Evolutionary conservation across 495 filamentous ascomycete genomes (phyloP), one percentile per base, ranked within the genome.

Genomic region (Penicillium waksmanii): DNA sequence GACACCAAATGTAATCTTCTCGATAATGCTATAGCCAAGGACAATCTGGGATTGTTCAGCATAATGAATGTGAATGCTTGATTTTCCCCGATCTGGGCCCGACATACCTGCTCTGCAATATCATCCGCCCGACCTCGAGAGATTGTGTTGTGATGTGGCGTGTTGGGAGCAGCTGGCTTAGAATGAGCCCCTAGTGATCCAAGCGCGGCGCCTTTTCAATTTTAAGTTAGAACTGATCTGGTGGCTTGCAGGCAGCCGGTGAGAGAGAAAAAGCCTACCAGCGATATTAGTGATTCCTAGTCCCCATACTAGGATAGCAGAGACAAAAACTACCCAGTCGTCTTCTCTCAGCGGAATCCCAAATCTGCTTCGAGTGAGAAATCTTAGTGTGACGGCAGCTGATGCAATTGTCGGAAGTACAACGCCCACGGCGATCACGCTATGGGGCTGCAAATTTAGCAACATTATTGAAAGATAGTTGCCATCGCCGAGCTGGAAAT

Each of bases 1-100:
- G 11, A 58, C 55, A 9, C 54, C 55, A 33, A 58, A 62, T 3
- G 55, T 51, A 25, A 62, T 50, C 18, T 58, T 62, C 25, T 62
- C 55, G 17, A 62, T 34, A 15, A 62, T 57, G 25, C 60, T 58
- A 40, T 62, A 62, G 27, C 60, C 60, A 13, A 62, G 60, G 7
- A 62, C 55, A 19, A 62, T 62, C 60, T 62, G 23, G 6, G 33
- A n/a, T 46, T n/a, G 15, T 36, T 53, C 31, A 13, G 18, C 18
- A 33, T 51, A 34, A 18, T 27, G 49, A 12, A 23, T 27, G 21
- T 31, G 12, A 19, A 12, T 8, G 11, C 6, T 47, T 47, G 15
- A 4, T 7, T n/a, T 15, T 17, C 10, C 53, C 11, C 8, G 27
- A 31, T 31, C 27, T 31, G 6, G 27, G 3, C 27, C 27, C 27